Evolutionary conservation across 352 stramenopile genomes (phyloP).

Genomic region (Globisporangium cederbergense): DNA sequence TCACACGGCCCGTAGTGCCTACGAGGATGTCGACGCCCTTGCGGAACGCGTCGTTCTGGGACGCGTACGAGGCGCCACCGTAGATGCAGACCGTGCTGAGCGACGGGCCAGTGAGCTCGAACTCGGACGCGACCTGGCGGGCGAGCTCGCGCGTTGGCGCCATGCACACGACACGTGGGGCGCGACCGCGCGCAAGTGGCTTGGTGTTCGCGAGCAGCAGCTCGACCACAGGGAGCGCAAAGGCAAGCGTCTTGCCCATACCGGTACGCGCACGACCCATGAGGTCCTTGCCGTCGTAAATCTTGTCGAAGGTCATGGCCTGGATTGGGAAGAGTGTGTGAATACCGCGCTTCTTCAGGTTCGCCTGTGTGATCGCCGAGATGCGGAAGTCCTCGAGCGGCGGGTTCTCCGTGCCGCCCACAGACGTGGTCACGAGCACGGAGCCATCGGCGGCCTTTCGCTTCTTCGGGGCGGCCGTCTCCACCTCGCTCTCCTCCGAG

Average conservation of each 20-base stretch:
- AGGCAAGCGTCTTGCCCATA: conserved; percentile 98
- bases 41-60: conserved; percentile 87
- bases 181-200: conserved; percentile 61
- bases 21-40: conserved; percentile 91
- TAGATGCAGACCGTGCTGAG: conserved; percentile 91
- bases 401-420: conserved; percentile 62
- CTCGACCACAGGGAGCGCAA: conserved; percentile 95
- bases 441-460: conserved; percentile 11
- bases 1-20: conserved; percentile 90
- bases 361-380: conserved; percentile 47
- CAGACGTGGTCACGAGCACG: conserved; percentile 20
- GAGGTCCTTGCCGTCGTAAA: conserved; percentile 94
- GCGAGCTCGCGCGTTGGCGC: conserved; percentile 97
- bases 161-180: conserved; percentile 94
- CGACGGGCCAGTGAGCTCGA: conserved; percentile 73
- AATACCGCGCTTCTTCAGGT: conserved; percentile 79
- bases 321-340: conserved; percentile 91
- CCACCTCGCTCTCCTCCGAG: conserved; percentile 54
- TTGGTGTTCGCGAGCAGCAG: conserved; percentile 84
- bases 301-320: conserved; percentile 94
- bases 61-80: conserved; percentile 87
- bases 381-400: conserved; percentile 73
- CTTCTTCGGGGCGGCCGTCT: conserved; percentile 34
- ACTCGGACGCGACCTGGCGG: conserved; percentile 94
- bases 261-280: conserved; percentile 96